A percentile compares a stretch with the other conserved stretches of the same genome.
Conservation (phyloP, 73 alveolate species). For the Durusdinium trenchii region DNA sequence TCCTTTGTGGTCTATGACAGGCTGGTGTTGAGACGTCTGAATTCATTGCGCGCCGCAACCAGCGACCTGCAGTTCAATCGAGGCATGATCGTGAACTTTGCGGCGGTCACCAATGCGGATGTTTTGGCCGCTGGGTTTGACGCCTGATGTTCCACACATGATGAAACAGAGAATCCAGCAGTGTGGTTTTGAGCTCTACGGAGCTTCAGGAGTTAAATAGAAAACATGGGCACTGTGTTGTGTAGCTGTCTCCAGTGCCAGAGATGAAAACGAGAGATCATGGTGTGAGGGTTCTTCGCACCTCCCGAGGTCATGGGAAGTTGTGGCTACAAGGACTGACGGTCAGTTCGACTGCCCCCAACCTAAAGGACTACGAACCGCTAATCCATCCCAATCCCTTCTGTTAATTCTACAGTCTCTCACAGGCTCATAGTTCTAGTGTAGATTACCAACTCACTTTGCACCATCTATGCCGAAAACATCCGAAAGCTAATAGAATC, state of each 20-base stretch:
- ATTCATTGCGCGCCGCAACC: background rate
- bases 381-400: background rate
- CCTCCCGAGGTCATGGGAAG: slow-evolving; percentile 76
- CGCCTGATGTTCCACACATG: background rate
- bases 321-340: slow-evolving; percentile 57
- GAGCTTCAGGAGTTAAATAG: background rate
- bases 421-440: background rate
- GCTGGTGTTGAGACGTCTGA: background rate
- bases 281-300: background rate
- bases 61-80: background rate
- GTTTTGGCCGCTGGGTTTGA: slow-evolving; percentile 43
- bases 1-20: too few relatives aligned
- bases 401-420: background rate
- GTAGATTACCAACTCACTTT: background rate
- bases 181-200: background rate
- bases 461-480: background rate
- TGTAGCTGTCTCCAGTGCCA: background rate
- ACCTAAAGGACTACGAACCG: background rate
- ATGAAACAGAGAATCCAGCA: background rate
- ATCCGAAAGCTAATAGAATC: too few relatives aligned
- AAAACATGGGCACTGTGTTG: background rate
- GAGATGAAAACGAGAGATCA: too few relatives aligned
- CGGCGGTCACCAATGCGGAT: slow-evolving; percentile 69
- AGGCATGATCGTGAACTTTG: slow-evolving; percentile 91
- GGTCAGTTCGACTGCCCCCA: background rate